Evolutionary conservation across 108 stramenopile genomes (phyloP).

Genomic region (Mayamaea pseudoterrestris): DNA sequence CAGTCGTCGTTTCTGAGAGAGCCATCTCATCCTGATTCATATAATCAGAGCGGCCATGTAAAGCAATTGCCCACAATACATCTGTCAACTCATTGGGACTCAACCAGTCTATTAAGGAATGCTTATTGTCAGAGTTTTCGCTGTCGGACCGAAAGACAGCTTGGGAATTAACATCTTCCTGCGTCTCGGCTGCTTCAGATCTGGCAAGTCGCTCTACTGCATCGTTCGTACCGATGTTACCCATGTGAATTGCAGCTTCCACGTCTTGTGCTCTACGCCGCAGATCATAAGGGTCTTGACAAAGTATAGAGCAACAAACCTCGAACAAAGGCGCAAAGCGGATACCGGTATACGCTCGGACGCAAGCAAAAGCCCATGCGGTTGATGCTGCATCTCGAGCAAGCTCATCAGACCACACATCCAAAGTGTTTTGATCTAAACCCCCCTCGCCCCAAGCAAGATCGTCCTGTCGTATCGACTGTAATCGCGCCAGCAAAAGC

Average conservation of each 20-base stretch:
- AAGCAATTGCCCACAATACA: constrained; percentile 38
- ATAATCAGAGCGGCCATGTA: constrained; percentile 22
- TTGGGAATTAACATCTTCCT: constrained; percentile 1
- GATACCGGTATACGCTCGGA: constrained; percentile 29
- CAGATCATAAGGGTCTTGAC: constrained; percentile 29
- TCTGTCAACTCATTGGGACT: constrained; percentile 36
- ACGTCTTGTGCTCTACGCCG: constrained; percentile 17
- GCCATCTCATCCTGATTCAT: constrained; percentile 13
- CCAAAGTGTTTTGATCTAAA: neutral
- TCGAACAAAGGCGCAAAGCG: constrained; percentile 26
- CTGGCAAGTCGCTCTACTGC: constrained; percentile 29
- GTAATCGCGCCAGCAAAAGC: constrained; percentile 24
- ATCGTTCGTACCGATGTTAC: constrained; percentile 19
- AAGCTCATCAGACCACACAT: constrained; percentile 24
- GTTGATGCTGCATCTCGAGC: constrained; percentile 38
- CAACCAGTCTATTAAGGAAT: constrained; percentile 30
- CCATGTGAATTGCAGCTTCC: neutral
- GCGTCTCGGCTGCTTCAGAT: constrained; percentile 13
- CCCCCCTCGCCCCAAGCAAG: constrained; percentile 7
- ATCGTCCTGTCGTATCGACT: constrained; percentile 20
- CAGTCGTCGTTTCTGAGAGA: constrained; percentile 23
- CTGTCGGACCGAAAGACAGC: neutral
- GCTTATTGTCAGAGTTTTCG: constrained; percentile 4
- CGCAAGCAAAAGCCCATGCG: constrained; percentile 41
- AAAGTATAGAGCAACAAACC: constrained; percentile 33